Evolutionary conservation across 306 rosid species (phyloP).

Genomic region (Neltuma alba): DNA sequence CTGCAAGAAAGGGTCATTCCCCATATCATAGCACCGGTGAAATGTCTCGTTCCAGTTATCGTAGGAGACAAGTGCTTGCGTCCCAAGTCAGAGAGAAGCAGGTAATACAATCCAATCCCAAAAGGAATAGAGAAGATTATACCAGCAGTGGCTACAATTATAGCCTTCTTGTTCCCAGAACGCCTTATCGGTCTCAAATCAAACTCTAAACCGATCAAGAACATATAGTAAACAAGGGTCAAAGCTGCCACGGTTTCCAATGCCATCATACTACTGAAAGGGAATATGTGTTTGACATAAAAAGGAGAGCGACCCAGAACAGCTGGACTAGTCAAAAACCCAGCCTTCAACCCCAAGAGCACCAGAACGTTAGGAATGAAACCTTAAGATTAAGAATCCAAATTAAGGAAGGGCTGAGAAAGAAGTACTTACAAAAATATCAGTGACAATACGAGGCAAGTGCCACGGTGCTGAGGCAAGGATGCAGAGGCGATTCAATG

Average conservation of each 20-base stretch:
- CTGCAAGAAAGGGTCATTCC: constrained; percentile 44
- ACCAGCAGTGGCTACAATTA: constrained; percentile 5
- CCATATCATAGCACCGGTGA: constrained; percentile 39
- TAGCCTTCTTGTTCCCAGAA: constrained; percentile 30
- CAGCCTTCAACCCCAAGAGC: constrained; percentile 35
- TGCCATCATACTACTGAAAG: constrained; percentile 23
- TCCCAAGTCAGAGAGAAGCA: constrained; percentile 42
- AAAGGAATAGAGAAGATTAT: constrained; percentile 27
- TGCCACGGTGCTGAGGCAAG: not conserved
- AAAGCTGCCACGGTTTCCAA: constrained; percentile 36
- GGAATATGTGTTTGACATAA: not conserved
- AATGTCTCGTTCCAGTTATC: not conserved
- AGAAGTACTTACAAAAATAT: constrained; percentile 42
- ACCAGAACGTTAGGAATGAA: not conserved
- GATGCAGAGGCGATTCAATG: constrained; percentile 38
- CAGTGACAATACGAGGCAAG: constrained; percentile 42
- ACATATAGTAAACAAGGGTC: constrained; percentile 44
- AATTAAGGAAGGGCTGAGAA: not conserved
- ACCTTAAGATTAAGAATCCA: not conserved
- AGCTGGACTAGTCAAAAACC: constrained; percentile 42
- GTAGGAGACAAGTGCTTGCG: not conserved
- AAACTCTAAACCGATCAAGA: constrained; percentile 46
- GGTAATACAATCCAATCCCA: constrained; percentile 39
- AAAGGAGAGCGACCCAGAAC: constrained; percentile 11
- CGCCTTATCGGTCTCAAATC: constrained; percentile 34